Conservation (phyloP, 192 early-diverging fungal species). For the Glomus cerebriforme region DNA sequence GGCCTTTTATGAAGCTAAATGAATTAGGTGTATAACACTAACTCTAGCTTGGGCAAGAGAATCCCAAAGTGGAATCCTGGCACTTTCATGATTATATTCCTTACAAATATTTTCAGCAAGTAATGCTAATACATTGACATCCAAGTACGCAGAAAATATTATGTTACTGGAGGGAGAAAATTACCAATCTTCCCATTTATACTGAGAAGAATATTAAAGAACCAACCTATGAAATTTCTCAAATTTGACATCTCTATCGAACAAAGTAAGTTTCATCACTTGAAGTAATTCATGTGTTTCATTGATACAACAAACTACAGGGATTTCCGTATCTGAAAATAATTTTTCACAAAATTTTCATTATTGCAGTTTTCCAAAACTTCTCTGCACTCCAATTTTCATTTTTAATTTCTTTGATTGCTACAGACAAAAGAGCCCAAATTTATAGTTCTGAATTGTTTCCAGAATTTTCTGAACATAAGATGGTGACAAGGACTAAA, state of each 20-base stretch:
- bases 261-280: background rate
- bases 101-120: background rate
- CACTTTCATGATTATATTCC: background rate
- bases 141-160: background rate
- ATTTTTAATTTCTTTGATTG: too few relatives aligned
- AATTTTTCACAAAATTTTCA: background rate
- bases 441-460: too few relatives aligned
- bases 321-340: background rate
- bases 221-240: background rate
- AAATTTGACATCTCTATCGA: background rate
- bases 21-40: background rate
- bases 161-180: background rate
- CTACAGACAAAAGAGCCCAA: too few relatives aligned
- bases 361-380: too few relatives aligned
- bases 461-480: too few relatives aligned
- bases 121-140: background rate
- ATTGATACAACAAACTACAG: constrained; percentile 3
- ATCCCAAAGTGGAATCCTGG: background rate
- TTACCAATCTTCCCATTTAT: constrained; percentile 8
- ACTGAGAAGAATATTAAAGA: constrained; percentile 15
- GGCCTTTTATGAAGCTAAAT: background rate
- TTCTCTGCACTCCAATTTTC: too few relatives aligned
- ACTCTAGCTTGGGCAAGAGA: background rate
- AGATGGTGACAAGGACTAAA: too few relatives aligned
- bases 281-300: background rate